A percentile compares a stretch with the other conserved stretches of the same genome.
Evolutionary conservation across 257 asterid genomes (phyloP).

Genomic region (Orobanche coerulescens): DNA sequence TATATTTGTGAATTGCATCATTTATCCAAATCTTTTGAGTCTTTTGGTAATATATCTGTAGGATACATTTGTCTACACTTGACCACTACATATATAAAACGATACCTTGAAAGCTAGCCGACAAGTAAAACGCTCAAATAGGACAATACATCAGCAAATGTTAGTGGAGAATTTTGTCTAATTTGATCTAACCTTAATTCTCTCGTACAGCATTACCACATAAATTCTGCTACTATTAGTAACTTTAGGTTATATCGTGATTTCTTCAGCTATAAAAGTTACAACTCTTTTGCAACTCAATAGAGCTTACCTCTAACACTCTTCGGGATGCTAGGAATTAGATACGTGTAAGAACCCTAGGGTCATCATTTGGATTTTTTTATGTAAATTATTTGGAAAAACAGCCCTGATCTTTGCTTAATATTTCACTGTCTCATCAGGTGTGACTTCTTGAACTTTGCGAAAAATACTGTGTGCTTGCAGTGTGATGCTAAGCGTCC

Average conservation of each 20-base stretch:
- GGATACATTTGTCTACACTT: background rate
- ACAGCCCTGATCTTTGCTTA: background rate
- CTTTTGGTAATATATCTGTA: conserved; percentile 9
- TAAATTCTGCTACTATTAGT: background rate
- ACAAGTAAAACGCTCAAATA: background rate
- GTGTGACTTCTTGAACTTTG: conserved; percentile 96
- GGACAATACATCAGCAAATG: background rate
- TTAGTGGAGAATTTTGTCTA: background rate
- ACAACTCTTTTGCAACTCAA: background rate
- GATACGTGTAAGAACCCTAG: background rate
- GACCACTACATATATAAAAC: background rate
- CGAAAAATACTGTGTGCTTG: conserved; percentile 81
- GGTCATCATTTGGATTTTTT: background rate
- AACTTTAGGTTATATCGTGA: background rate
- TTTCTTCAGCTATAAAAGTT: conserved; percentile 13
- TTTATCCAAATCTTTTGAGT: background rate
- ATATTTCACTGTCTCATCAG: conserved; percentile 34
- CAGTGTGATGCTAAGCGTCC: conserved; percentile 99
- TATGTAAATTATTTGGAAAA: background rate
- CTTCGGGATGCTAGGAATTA: conserved; percentile 2
- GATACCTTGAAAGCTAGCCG: background rate
- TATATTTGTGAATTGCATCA: conserved; percentile 15
- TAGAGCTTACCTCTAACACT: background rate
- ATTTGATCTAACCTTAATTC: background rate
- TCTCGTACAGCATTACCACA: background rate